These are phyloP conservation scores for Trichophyton rubrum DNA, from an alignment of 2,329 filamentous ascomycete species.

Conservation along the genomic window DNA sequence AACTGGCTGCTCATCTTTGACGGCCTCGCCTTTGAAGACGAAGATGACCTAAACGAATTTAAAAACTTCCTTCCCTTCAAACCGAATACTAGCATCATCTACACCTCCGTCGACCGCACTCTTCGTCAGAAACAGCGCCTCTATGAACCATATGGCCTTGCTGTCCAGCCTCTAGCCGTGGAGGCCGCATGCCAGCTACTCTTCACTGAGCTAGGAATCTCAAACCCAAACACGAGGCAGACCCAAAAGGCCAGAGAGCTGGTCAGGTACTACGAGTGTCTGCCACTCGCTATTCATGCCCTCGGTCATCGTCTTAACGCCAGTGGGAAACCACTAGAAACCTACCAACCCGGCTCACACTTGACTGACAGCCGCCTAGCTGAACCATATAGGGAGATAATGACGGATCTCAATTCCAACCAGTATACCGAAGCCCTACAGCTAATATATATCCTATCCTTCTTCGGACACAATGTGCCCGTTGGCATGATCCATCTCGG, in stretches of 20 bases:
- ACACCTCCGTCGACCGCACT: constrained; percentile 54
- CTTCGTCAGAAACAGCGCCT: constrained; percentile 43
- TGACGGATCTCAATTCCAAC: constrained; percentile 33
- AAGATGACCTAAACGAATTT: constrained; percentile 40
- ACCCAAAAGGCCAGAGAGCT: constrained; percentile 46
- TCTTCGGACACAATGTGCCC: constrained; percentile 53
- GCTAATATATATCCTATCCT: constrained; percentile 51
- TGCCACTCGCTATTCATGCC: constrained; percentile 57
- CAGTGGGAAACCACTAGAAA: constrained; percentile 48
- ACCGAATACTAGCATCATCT: constrained; percentile 52
- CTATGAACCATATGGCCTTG: constrained; percentile 48
- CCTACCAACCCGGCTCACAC: constrained; percentile 46
- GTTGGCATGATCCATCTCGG: constrained; percentile 53
- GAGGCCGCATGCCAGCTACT: constrained; percentile 49
- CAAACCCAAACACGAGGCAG: constrained; percentile 44
- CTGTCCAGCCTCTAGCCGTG: constrained; percentile 42
- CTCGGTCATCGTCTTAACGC: constrained; percentile 50
- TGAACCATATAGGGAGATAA: constrained; percentile 36
- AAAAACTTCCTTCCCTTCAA: constrained; percentile 52
- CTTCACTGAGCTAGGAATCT: constrained; percentile 50
- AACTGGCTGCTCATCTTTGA: constrained; percentile 58
- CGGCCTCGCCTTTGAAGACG: constrained; percentile 49
- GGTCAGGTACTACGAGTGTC: constrained; percentile 50
- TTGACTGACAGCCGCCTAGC: constrained; percentile 44
- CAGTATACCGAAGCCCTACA: constrained; percentile 46